phyloP scores from a whole-genome alignment of 129 eudicot genomes.

The Deinandra increscens region DNA sequence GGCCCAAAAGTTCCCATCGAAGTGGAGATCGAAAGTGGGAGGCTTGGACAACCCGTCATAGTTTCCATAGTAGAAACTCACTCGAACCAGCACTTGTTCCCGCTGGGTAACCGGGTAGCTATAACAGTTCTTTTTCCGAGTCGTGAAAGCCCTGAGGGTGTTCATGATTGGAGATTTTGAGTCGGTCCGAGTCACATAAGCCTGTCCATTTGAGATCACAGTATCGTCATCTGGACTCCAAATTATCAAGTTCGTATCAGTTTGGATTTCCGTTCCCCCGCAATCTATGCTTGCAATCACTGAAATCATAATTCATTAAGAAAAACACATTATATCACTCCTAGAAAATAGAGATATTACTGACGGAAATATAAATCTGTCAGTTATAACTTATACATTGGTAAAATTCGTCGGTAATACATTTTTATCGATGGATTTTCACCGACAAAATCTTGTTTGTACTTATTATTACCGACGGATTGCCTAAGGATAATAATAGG shows the following conservation, averaged over 20 bases:
- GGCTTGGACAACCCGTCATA: constrained; percentile 35
- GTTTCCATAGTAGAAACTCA: constrained; percentile 36
- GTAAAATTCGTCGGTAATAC: too few species aligned
- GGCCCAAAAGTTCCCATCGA: constrained; percentile 38
- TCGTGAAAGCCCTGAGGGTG: constrained; percentile 31
- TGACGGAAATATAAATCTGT: too few species aligned
- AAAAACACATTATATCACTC: background rate
- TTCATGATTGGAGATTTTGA: constrained; percentile 11
- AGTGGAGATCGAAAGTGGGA: constrained; percentile 37
- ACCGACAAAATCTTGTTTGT: too few species aligned
- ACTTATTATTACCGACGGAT: too few species aligned
- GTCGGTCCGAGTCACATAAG: constrained; percentile 27
- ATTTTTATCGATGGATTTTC: too few species aligned
- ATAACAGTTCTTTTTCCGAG: constrained; percentile 30
- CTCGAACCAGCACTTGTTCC: constrained; percentile 31
- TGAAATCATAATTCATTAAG: background rate
- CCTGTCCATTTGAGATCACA: constrained; percentile 20
- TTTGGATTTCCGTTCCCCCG: constrained; percentile 1
- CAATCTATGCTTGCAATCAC: constrained; percentile 37
- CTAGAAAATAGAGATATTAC: too few species aligned
- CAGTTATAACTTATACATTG: too few species aligned
- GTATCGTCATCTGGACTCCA: constrained; percentile 22
- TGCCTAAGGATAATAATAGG: too few species aligned
- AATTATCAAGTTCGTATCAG: background rate
- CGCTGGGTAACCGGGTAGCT: constrained; percentile 9